Conservation (phyloP, 257 asterid species). For the Solanum tacnaense region DNA sequence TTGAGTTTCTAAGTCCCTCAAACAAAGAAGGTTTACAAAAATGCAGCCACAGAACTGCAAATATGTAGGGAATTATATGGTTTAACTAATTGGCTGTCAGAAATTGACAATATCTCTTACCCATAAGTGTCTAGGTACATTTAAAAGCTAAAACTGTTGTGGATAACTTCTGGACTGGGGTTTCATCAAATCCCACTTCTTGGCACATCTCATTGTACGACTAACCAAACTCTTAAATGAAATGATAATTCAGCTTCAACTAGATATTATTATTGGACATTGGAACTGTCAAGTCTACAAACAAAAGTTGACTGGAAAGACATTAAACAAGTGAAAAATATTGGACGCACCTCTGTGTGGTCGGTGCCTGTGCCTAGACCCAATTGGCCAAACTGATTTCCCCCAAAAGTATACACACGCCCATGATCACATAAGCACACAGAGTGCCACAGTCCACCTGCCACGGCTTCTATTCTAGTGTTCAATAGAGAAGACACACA, state of each 20-base stretch:
- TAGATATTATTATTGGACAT: neutral
- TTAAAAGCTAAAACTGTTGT: neutral
- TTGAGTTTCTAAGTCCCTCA: neutral
- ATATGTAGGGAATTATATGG: neutral
- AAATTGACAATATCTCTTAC: neutral
- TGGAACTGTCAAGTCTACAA: neutral
- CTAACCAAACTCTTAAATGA: neutral
- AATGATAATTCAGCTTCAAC: neutral
- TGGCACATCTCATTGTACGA: neutral
- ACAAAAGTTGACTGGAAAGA: neutral
- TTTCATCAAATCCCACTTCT: neutral
- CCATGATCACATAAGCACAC: slow-evolving; percentile 44
- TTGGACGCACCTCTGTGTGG: slow-evolving; percentile 45
- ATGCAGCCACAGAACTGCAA: neutral
- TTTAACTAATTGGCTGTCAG: neutral
- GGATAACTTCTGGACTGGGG: neutral
- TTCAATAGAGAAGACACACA: slow-evolving; percentile 44
- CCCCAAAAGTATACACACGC: slow-evolving; percentile 54
- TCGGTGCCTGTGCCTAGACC: slow-evolving; percentile 56
- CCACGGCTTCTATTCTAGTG: slow-evolving; percentile 36
- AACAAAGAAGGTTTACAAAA: neutral
- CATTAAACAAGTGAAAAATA: neutral
- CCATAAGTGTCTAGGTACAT: neutral
- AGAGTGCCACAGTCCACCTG: slow-evolving; percentile 80
- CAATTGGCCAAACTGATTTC: slow-evolving; percentile 76